Evolutionary conservation across 805 yeast species (phyloP), one percentile per base, ranked within the genome.

Genomic region (Metschnikowia arizonensis): DNA sequence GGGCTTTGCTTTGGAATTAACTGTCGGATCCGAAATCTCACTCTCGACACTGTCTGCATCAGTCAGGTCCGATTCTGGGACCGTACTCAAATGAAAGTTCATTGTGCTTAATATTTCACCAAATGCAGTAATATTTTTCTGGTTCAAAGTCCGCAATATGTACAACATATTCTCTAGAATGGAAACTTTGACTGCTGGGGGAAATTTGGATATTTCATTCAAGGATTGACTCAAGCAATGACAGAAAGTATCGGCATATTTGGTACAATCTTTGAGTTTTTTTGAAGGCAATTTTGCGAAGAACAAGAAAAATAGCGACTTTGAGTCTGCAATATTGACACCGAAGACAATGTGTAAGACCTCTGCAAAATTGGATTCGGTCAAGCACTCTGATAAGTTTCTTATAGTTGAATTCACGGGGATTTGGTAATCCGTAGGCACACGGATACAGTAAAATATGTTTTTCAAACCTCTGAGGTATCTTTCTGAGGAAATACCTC

Each of bases 291-390:
- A 14, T 11, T 21, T 21, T 30, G 35, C 34, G 30, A 39, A 39
- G 7, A 18, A 39, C 7, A 39, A 12, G 17, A 39, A 31, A 15
- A 39, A 30, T 29, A 14, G 35, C 4, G 15, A 2, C 15, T 21
- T 31, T 14, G 42, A 39, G 26, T 39, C 42, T 6, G 42, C 33
- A 21, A 25, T 39, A 17, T 39, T 39, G 42, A 39, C 28, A 21
- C 23, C 10, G 33, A 39, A 39, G 9, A 21, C 28, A 39, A 29
- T 30, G 3, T 21, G 28, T 15, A 30, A 21, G 18, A 39, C 14
- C 19, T 39, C 35, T 4, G 14, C 4, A 17, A 15, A 30, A 11
- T 39, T 39, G 11, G 19, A 12, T 26, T 39, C 29, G 4, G 34
- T 39, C 28, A 31, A 2, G 34, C 42, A 39, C 18, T 19, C 34